Conservation (phyloP, 306 rosid species). For the Trifolium pratense region DNA sequence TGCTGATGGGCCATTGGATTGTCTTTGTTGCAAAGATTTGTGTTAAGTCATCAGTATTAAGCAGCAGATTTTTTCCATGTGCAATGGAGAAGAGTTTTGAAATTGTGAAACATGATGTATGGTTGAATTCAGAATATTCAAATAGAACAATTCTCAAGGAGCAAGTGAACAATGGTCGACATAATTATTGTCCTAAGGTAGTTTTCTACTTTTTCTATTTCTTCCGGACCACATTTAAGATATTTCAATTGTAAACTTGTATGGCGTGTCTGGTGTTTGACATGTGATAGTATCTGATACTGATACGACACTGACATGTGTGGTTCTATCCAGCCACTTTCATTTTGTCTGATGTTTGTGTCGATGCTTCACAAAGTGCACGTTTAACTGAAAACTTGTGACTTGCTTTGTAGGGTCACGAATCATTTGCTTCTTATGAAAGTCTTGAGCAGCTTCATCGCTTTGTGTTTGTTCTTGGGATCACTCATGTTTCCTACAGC, state of each 20-base stretch:
- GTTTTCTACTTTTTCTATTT: slow-evolving; percentile 11
- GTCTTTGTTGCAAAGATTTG: slow-evolving; percentile 84
- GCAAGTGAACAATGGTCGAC: slow-evolving; percentile 42
- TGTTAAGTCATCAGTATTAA: slow-evolving; percentile 62
- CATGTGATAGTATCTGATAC: neutral
- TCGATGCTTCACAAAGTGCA: neutral
- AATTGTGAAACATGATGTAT: slow-evolving; percentile 34
- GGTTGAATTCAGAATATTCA: slow-evolving; percentile 38
- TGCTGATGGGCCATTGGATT: slow-evolving; percentile 95
- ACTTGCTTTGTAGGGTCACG: slow-evolving; percentile 67
- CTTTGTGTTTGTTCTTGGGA: slow-evolving; percentile 78
- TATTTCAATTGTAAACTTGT: slow-evolving; percentile 17
- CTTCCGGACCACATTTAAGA: neutral
- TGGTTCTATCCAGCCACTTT: neutral
- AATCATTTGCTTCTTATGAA: slow-evolving; percentile 83
- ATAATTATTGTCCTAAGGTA: slow-evolving; percentile 76
- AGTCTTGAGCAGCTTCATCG: slow-evolving; percentile 98
- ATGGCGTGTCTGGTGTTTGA: neutral
- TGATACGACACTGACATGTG: neutral
- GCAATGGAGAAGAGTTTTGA: slow-evolving; percentile 41
- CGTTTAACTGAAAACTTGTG: slow-evolving; percentile 17
- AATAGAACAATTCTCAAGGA: slow-evolving; percentile 55
- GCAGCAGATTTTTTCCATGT: slow-evolving; percentile 81
- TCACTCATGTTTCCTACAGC: slow-evolving; percentile 83
- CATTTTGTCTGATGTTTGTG: neutral